phyloP scores from a whole-genome alignment of 2,329 filamentous ascomycete species.

The Monilinia aucupariae region DNA sequence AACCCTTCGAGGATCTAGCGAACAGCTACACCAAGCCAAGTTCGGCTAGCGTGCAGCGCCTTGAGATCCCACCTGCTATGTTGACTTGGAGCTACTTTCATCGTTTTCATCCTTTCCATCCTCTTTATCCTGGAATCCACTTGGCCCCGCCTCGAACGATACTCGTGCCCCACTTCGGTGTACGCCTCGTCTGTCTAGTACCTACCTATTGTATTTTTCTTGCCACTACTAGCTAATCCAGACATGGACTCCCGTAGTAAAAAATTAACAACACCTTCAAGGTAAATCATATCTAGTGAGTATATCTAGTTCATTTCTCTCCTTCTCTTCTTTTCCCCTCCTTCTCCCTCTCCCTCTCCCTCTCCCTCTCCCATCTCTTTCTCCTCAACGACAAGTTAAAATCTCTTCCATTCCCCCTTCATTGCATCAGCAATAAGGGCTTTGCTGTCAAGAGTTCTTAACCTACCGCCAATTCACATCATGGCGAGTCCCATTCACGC shows the following conservation, averaged over 20 bases:
- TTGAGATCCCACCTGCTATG: too few species aligned
- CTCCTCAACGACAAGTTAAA: background rate
- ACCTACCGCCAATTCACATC: background rate
- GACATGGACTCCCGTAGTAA: slow-evolving; percentile 1
- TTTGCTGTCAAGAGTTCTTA: slow-evolving; percentile 4
- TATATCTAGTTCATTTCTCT: background rate
- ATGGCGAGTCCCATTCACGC: slow-evolving; percentile 28
- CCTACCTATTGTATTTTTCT: background rate
- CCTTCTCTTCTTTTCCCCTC: background rate
- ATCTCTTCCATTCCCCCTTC: slow-evolving; percentile 1
- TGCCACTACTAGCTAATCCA: too few species aligned
- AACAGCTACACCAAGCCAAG: too few species aligned
- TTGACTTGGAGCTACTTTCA: too few species aligned
- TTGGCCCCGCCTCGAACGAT: slow-evolving; percentile 2
- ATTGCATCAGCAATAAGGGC: slow-evolving; percentile 8
- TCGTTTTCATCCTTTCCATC: too few species aligned
- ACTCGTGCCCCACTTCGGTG: background rate
- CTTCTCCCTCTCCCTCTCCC: too few species aligned
- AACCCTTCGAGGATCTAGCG: too few species aligned
- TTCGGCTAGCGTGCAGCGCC: too few species aligned
- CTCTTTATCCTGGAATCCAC: too few species aligned
- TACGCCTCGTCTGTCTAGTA: background rate
- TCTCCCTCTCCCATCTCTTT: too few species aligned
- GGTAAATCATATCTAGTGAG: background rate
- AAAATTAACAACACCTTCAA: background rate